Conservation (phyloP, 345 rosid species). For the Sisymbrium irio region DNA sequence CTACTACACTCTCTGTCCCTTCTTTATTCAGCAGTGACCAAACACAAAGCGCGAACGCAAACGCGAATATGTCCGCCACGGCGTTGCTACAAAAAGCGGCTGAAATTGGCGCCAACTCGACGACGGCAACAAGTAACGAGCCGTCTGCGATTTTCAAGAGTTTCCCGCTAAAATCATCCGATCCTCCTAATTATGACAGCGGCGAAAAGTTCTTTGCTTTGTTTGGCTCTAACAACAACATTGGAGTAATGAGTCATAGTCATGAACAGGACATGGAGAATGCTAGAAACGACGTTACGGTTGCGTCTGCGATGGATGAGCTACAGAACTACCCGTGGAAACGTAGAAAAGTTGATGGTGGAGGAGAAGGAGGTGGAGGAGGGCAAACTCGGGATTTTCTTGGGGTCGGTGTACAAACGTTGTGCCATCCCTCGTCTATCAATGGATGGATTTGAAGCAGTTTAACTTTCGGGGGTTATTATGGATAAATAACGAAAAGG, state of each 20-base stretch:
- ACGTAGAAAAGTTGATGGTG: constrained; percentile 44
- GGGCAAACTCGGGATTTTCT: constrained; percentile 95
- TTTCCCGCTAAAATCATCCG: constrained; percentile 45
- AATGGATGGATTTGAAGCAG: constrained; percentile 56
- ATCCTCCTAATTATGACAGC: constrained; percentile 33
- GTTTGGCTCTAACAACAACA: constrained; percentile 30
- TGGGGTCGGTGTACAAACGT: constrained; percentile 74
- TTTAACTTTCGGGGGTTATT: background rate
- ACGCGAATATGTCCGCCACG: constrained; percentile 82
- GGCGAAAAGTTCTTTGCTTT: constrained; percentile 52
- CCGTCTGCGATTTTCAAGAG: constrained; percentile 52
- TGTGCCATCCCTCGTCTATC: constrained; percentile 48
- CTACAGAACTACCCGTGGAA: constrained; percentile 57
- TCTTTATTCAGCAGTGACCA: constrained; percentile 69
- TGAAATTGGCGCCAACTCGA: constrained; percentile 69
- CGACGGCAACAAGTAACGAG: background rate
- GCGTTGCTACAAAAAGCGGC: constrained; percentile 96
- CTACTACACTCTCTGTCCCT: constrained; percentile 54
- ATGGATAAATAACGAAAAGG: constrained; percentile 13
- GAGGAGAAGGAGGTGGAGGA: constrained; percentile 36
- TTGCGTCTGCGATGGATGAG: constrained; percentile 42
- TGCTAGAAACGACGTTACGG: constrained; percentile 36
- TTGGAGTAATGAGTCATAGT: constrained; percentile 15
- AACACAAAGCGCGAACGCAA: constrained; percentile 29
- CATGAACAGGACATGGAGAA: constrained; percentile 36